A percentile compares a stretch with the other conserved stretches of the same genome.
phyloP scores from a whole-genome alignment of 768 basidiomycete genomes.

The Tephrocybe sp. region DNA sequence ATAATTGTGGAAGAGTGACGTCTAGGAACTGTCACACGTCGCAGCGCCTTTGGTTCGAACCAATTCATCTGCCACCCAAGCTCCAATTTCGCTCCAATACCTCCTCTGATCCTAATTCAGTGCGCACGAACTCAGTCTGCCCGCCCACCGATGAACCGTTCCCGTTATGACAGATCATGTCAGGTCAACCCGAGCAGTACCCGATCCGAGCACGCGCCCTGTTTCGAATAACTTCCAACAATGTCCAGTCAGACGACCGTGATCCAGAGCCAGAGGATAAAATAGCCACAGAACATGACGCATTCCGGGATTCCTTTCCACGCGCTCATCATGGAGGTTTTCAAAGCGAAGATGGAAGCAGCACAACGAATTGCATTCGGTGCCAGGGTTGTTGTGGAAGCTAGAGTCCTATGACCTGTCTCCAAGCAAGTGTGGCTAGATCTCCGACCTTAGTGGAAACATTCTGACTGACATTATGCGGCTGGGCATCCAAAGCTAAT shows the following conservation, averaged over 20 bases:
- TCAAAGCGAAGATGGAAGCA: background rate
- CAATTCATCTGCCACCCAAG: conserved; percentile 16
- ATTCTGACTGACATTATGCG: background rate
- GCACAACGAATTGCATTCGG: background rate
- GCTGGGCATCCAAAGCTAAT: background rate
- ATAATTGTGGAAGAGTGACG: conserved; percentile 13
- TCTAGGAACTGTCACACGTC: conserved; percentile 17
- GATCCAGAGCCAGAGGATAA: no score
- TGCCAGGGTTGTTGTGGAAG: background rate
- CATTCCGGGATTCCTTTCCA: background rate
- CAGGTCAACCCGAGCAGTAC: conserved; percentile 12
- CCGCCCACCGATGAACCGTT: background rate
- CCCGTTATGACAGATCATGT: conserved; percentile 15
- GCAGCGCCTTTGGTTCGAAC: conserved; percentile 11
- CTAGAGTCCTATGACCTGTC: conserved; percentile 4
- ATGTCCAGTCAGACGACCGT: no score
- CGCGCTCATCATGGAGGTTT: background rate
- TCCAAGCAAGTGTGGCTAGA: background rate
- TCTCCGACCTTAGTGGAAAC: conserved; percentile 1
- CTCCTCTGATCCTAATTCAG: conserved; percentile 1
- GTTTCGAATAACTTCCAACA: background rate
- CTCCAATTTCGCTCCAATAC: conserved; percentile 3
- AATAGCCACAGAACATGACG: background rate
- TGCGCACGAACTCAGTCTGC: background rate
- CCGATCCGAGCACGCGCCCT: background rate